Conservation (phyloP, 2,329 filamentous ascomycete species). For the Truncatella angustata region DNA sequence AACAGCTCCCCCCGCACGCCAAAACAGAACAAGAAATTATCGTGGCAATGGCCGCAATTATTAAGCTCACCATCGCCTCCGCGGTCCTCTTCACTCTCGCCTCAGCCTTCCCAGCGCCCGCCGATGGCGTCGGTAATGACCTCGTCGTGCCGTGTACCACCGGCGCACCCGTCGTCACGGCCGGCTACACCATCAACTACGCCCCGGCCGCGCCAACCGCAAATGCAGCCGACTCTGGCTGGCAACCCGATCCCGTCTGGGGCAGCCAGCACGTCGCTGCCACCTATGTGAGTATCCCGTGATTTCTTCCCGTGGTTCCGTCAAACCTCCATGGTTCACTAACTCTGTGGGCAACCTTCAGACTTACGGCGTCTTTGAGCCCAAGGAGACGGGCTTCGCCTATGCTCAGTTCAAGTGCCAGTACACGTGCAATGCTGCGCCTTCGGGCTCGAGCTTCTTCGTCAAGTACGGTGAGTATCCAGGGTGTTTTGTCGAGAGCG, state of each 20-base stretch:
- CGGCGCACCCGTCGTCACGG: constrained; percentile 22
- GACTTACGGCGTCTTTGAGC: constrained; percentile 26
- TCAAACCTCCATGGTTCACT: not conserved
- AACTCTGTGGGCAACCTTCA: constrained; percentile 5
- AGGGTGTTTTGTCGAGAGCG: too few relatives aligned
- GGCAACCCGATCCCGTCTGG: constrained; percentile 26
- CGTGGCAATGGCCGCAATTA: not conserved
- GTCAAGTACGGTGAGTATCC: constrained; percentile 17
- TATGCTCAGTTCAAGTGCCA: constrained; percentile 33
- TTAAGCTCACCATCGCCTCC: not conserved
- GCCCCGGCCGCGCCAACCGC: constrained; percentile 19
- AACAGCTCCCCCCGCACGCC: not conserved
- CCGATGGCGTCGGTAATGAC: not conserved
- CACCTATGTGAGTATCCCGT: constrained; percentile 21
- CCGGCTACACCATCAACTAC: constrained; percentile 30
- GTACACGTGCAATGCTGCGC: constrained; percentile 26
- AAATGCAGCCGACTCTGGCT: constrained; percentile 15
- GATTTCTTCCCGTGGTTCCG: not conserved
- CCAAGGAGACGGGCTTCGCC: constrained; percentile 27
- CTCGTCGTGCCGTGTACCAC: constrained; percentile 20
- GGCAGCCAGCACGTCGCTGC: constrained; percentile 22
- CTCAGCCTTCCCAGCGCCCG: not conserved
- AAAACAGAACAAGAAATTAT: not conserved
- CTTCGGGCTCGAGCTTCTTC: constrained; percentile 25
- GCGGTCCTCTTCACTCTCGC: not conserved